Conservation (phyloP, 441 rosid genomes). For the Euphorbia celastroides region DNA sequence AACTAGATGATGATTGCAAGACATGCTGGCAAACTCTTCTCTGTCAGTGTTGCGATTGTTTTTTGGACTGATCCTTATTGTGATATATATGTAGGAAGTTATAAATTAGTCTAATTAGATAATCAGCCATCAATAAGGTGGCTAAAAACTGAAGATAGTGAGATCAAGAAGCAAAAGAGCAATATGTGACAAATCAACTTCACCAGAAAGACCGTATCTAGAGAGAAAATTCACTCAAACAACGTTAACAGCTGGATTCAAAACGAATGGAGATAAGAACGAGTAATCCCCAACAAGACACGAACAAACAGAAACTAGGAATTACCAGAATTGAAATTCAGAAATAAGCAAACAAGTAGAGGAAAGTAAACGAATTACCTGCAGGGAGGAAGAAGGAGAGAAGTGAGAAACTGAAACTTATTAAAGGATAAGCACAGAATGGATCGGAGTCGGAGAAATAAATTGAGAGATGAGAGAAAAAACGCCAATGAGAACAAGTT, state of each 20-base stretch:
- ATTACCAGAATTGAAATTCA: not conserved
- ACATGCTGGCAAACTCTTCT: not conserved
- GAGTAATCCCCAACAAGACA: not conserved
- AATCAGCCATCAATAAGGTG: too few relatives aligned
- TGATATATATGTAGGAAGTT: too few relatives aligned
- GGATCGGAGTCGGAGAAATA: not conserved
- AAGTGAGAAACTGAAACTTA: not conserved
- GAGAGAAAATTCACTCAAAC: not conserved
- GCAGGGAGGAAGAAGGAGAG: not conserved
- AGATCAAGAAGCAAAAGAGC: too few relatives aligned
- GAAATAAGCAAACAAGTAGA: not conserved
- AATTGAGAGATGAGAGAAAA: not conserved
- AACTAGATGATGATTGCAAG: not conserved
- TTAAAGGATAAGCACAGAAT: not conserved
- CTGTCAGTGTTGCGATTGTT: too few relatives aligned
- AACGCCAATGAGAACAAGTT: constrained; percentile 25
- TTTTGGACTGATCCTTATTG: too few relatives aligned
- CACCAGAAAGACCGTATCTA: not conserved
- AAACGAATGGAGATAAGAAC: not conserved
- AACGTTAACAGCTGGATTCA: not conserved
- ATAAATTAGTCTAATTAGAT: too few relatives aligned
- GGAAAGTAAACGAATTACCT: not conserved
- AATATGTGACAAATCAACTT: not conserved
- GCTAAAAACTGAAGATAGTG: not conserved
- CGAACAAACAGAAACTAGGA: not conserved